Evolutionary conservation across 148 eudicot species (phyloP), one percentile per base, ranked within the genome.

Genomic region (Rhododendron ferrugineum): DNA sequence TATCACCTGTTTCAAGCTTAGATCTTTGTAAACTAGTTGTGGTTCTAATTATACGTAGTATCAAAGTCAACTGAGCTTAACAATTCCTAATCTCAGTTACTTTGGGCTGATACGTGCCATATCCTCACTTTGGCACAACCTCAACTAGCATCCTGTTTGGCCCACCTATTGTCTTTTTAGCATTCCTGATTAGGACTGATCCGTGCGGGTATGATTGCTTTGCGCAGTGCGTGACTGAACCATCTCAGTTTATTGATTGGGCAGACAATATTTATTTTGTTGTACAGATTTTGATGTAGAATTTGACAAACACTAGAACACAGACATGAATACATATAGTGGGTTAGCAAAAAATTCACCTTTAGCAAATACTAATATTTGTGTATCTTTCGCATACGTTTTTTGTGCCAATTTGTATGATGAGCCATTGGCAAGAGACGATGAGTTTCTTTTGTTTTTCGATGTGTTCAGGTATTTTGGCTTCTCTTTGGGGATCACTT

Each of bases 401-500:
- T 56, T 82, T 44, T 64, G 37, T 77, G 23, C 7, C 34, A n/a
- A 58, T 80, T 75, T 52, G 37, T 42, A 7, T 52, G 75, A 47
- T 5, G 58, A 22, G 14, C 30, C 68, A 64, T 23, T 58, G 44
- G 42, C 40, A 34, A 81, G 46, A 62, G 62, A n/a, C 22, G 44
- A 74, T 49, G 74, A 77, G 77, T 14, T 42, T 76, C 11, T 37
- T 72, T 66, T 74, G 28, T 81, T 86, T 70, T 52, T 37, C 49
- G 30, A 64, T 85, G 49, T 83, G 13, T 80, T 42, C 84, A 83
- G 84, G 89, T 46, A 22, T 79, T 20, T 78, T 79, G 58, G 74
- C 18, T 36, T 22, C 79, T 56, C 34, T 30, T 68, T 72, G 37
- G 36, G 58, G 36, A 62, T 23, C 82, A 5, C n/a, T 42, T 83